Evolutionary conservation across 495 filamentous ascomycete genomes (phyloP), one percentile per base, ranked within the genome.

Genomic region (Penicillium cataractarum): DNA sequence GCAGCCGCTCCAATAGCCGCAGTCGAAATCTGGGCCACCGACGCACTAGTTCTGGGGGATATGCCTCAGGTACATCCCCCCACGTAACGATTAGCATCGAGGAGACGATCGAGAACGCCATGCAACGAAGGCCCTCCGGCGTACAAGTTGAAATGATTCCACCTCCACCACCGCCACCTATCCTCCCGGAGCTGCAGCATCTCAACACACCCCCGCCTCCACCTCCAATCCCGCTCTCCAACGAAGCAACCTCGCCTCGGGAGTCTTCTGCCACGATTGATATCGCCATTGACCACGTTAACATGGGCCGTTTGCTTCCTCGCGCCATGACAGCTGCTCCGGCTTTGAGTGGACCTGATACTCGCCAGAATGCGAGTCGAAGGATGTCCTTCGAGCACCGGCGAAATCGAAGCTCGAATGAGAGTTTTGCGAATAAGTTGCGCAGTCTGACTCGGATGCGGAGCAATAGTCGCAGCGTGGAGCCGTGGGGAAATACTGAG

Each of bases 181-280:
- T 96, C 32, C 80, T 97, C 40, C 87, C 88, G 54, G 90, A 97
- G 65, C 84, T 96, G n/a, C 90, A 92, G 70, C 92, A 97, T 75
- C 83, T 97, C 9, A 87, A 87, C 29, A 79, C 90, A 3, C 88
- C 88, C 1, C 90, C 82, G 39, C 84, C 85, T 54, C 85, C 75
- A 55, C 88, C 83, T 64, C 82, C 76, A 39, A 77, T 73, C 29
- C 69, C 66, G 37, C 61, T 72, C 19, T 54, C 67, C 2, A 61
- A 65, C 21, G 60, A 52, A 26, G 60, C 66, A 29, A 62, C 68
- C 24, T 79, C 80, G 4, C 81, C 80, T 29, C 76, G 75, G 55
- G 76, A 73, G 21, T 84, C 76, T 40, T 77, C 76, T 0, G 89
- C 83, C 6, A 86, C 86, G 22, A 92, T 92, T 57, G 87, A 90